Evolutionary conservation across 305 asterid genomes (phyloP).

Genomic region (Caryopteris hybrid): DNA sequence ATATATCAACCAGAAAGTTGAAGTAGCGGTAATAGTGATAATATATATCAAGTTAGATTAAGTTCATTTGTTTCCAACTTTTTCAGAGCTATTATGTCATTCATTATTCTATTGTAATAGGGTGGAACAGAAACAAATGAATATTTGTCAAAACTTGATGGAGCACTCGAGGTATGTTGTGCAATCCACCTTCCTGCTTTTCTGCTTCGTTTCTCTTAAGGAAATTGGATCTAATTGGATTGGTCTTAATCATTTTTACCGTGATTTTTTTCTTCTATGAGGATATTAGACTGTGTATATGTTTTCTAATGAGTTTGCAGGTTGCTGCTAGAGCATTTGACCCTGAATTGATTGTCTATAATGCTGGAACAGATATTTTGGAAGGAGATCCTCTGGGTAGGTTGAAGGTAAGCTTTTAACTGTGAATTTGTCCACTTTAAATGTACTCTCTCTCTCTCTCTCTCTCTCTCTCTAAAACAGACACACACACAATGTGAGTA

Average conservation of each 20-base stretch:
- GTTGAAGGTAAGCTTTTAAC: conserved; percentile 65
- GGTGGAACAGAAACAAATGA: conserved; percentile 68
- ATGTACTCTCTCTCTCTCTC: background rate
- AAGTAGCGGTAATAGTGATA: conserved; percentile 58
- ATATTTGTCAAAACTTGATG: conserved; percentile 71
- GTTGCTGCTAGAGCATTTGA: conserved; percentile 56
- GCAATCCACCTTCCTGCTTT: background rate
- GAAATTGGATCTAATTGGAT: background rate
- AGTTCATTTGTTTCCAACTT: background rate
- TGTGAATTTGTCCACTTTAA: background rate
- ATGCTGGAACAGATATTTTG: conserved; percentile 93
- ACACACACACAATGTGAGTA: too few species aligned
- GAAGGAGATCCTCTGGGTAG: conserved; percentile 93
- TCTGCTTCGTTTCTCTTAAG: background rate
- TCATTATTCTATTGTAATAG: conserved; percentile 32
- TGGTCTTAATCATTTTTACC: background rate
- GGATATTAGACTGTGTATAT: conserved; percentile 1
- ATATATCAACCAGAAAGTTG: conserved; percentile 73
- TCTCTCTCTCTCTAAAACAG: too few species aligned
- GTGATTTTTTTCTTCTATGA: background rate
- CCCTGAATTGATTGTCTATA: conserved; percentile 82
- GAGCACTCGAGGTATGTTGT: conserved; percentile 67
- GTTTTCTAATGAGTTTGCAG: conserved; percentile 36
- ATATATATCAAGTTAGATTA: conserved; percentile 4
- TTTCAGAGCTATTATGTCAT: background rate